Evolutionary conservation across 345 rosid genomes (phyloP), one percentile per base, ranked within the genome.

Genomic region (Brassica cretica): DNA sequence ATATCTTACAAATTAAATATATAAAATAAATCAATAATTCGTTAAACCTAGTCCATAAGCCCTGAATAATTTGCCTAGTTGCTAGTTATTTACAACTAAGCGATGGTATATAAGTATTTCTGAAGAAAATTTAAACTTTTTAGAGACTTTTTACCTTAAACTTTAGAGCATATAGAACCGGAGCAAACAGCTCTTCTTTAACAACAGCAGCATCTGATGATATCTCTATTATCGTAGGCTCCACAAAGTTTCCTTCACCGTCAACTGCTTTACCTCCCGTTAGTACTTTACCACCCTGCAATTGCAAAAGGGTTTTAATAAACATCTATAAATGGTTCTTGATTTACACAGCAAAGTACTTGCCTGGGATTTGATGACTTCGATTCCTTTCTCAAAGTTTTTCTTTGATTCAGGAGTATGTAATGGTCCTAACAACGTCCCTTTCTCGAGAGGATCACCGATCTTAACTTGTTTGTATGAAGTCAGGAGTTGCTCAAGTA

Each of bases 191-290:
- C 85, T 95, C 98, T 85, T 91, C 97, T 82, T 91, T 93, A 9
- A 95, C 97, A 81, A 87, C 87, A 29, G 59, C 83, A 15, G 96
- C 88, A 68, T 76, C 79, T 11, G 96, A 65, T 75, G 92, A 89
- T 72, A 95, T 93, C 88, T 93, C 97, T 25, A 91, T 88, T 71
- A 95, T 93, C 3, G 99, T 95, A 6, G 99, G 99, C 82, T 89
- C 93, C 77, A 95, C 99, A 75, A 87, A 95, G 87, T 95, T 91
- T 68, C 99, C 98, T 76, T 89, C 90, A 2, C 89, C 81, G 62
- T 88, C 90, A 14, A 93, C 76, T 66, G 80, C 80, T 12, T 84
- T 83, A 55, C 99, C 99, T 0, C 99, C 99, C 0, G 91, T 86
- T 44, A 95, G 85, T 74, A 93, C 86, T 83, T 86, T 93, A 37